Base-by-base conservation (phyloP, 192 early-diverging fungal species). In the Entrophospora sp. region DNA sequence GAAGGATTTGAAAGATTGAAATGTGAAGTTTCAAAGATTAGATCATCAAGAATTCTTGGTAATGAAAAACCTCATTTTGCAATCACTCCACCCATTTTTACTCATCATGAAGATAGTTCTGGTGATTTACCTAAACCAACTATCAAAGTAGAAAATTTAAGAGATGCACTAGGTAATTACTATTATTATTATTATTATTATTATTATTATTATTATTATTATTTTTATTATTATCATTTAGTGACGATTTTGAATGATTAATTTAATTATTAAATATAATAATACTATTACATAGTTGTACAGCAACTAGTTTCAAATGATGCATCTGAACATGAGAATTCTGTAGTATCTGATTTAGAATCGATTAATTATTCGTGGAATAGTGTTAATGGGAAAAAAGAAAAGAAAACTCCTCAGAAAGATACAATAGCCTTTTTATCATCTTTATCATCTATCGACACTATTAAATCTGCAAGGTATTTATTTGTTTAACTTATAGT, bases 91-190 rank as follows among this genome's bases (percentile, higher is more conserved):
- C 22, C 16, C 32, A 46, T 64, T 24, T 51, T 51, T 30, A 37
- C n/a, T 22, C 36, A 51, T n/a, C n/a, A n/a, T n/a, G 62, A 64
- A 32, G 35, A 64, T 64, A 51, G 22, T 51, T 64, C 62, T 13
- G 46, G 32, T 36, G 62, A 64, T 16, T 51, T 64, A 5, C 20
- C 32, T 13, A 60, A 60, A 24, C 31, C n/a, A 10, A 32, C 20
- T n/a, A 49, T 51, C 16, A 64, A 64, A 22, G 44, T 49, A 5
- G 48, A 46, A 5, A 35, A 51, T 27, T 49, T 64, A 7, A 35
- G 27, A 28, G 34, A 64, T 34, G 31, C 62, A 3, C 22, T 64
- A n/a, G 62, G 48, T 64, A 64, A 43, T 10, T 44, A 27, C 30
- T 1, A 30, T 4, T 25, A 16, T 22, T 14, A 43, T 1, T 13